Conservation (phyloP, 768 basidiomycete genomes). For the Agrocybe praecox region DNA sequence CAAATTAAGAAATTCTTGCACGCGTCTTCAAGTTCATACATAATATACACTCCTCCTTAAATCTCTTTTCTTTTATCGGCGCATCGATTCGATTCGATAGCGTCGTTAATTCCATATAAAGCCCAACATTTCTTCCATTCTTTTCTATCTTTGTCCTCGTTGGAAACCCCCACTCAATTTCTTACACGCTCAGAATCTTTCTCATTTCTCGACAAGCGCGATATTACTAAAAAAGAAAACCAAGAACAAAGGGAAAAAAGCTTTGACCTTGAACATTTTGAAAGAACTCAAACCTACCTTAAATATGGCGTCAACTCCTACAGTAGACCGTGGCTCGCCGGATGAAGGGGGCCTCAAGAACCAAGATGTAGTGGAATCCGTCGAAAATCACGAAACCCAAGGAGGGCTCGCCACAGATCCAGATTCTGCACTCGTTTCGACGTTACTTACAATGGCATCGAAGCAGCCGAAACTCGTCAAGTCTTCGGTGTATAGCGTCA, state of each 20-base stretch:
- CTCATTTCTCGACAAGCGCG: not conserved
- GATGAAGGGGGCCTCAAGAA: not conserved
- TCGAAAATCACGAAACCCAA: not conserved
- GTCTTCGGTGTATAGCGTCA: conserved; percentile 54
- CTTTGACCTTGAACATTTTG: not conserved
- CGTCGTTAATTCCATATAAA: too few relatives aligned
- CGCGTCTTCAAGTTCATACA: too few relatives aligned
- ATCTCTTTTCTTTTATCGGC: too few relatives aligned
- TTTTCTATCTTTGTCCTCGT: too few relatives aligned
- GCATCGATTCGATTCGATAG: too few relatives aligned
- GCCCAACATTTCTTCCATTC: too few relatives aligned
- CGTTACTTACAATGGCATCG: conserved; percentile 53
- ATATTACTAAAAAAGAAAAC: not conserved
- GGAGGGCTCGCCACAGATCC: conserved; percentile 19
- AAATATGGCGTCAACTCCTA: not conserved
- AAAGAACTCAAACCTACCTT: not conserved
- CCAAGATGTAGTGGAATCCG: not conserved
- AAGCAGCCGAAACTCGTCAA: conserved; percentile 67
- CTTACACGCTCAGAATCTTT: too few relatives aligned
- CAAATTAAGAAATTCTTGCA: too few relatives aligned
- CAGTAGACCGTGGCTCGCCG: not conserved
- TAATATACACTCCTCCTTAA: too few relatives aligned
- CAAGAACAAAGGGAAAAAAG: not conserved
- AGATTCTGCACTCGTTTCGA: conserved; percentile 60
- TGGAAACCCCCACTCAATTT: too few relatives aligned